A percentile compares a stretch with the other conserved stretches of the same genome.
These are phyloP conservation scores for Chlamydomonas schloesseri DNA, from an alignment of 139 green algal genomes.

Conservation along the genomic window DNA sequence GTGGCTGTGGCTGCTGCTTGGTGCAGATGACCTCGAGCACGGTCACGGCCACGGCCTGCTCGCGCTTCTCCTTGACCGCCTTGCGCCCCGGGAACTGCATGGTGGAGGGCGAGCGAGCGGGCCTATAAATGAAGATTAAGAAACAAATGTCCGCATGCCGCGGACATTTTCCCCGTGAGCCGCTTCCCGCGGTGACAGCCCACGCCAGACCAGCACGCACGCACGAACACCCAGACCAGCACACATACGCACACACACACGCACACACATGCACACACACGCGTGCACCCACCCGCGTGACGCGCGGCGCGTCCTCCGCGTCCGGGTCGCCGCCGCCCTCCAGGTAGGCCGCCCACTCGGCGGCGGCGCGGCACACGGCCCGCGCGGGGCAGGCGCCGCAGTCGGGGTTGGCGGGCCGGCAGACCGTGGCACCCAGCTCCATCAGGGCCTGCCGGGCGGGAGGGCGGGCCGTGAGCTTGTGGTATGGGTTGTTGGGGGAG, in stretches of 20 bases:
- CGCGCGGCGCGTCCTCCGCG: slow-evolving; percentile 5
- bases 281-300: background rate
- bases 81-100: slow-evolving; percentile 30
- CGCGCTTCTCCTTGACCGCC: slow-evolving; percentile 39
- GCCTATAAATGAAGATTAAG: no score
- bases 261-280: no score
- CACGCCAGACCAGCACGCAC: no score
- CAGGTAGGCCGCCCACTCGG: slow-evolving; percentile 36
- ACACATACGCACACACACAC: no score
- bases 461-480: background rate
- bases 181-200: no score
- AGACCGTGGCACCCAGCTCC: slow-evolving; percentile 95
- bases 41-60: slow-evolving; percentile 35
- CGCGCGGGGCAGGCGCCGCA: slow-evolving; percentile 84
- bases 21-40: slow-evolving; percentile 47
- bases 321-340: background rate
- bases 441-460: slow-evolving; percentile 96
- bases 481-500: no score
- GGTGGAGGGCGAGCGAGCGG: background rate
- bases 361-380: slow-evolving; percentile 58
- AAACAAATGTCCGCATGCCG: no score
- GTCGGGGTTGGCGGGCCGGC: slow-evolving; percentile 74
- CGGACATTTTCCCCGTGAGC: no score
- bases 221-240: no score
- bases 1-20: background rate